These are phyloP conservation scores for Podaxis pistillaris DNA, from an alignment of 768 basidiomycete species.

Conservation along the genomic window DNA sequence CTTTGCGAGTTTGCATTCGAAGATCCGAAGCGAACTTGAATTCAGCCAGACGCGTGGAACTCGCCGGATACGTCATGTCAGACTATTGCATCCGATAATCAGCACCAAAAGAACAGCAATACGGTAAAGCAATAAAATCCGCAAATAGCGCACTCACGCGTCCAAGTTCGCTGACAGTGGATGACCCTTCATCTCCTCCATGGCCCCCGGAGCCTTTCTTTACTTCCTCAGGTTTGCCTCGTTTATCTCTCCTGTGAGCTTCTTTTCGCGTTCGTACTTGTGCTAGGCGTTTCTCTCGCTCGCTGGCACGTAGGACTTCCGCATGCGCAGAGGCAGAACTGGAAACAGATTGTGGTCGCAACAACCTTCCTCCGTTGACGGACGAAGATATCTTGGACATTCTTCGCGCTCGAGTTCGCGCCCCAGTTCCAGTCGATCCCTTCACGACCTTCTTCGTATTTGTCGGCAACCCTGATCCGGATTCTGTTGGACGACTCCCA, in stretches of 20 bases:
- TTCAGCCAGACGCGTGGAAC: constrained; percentile 43
- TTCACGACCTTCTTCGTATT: constrained; percentile 14
- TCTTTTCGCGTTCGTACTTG: constrained; percentile 5
- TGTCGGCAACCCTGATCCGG: neutral
- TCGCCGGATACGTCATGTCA: neutral
- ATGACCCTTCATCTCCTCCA: neutral
- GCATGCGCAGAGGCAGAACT: constrained; percentile 6
- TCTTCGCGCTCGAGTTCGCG: constrained; percentile 10
- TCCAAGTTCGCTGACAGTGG: neutral
- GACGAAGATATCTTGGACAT: constrained; percentile 2
- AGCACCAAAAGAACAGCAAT: neutral
- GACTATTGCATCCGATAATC: constrained; percentile 8
- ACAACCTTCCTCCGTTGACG: constrained; percentile 5
- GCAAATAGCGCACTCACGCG: constrained; percentile 6
- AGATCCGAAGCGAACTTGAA: constrained; percentile 55
- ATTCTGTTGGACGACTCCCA: neutral
- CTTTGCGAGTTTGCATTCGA: constrained; percentile 46
- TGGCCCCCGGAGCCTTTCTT: neutral
- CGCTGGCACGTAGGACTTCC: constrained; percentile 9
- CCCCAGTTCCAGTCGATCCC: constrained; percentile 2
- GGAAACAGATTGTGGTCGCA: constrained; percentile 7
- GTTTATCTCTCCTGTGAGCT: neutral
- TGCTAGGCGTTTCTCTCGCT: constrained; percentile 11
- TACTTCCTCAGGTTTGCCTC: neutral
- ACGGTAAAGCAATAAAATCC: neutral